Base-by-base conservation (phyloP, 148 eudicot genomes). In the Cornus kousa region DNA sequence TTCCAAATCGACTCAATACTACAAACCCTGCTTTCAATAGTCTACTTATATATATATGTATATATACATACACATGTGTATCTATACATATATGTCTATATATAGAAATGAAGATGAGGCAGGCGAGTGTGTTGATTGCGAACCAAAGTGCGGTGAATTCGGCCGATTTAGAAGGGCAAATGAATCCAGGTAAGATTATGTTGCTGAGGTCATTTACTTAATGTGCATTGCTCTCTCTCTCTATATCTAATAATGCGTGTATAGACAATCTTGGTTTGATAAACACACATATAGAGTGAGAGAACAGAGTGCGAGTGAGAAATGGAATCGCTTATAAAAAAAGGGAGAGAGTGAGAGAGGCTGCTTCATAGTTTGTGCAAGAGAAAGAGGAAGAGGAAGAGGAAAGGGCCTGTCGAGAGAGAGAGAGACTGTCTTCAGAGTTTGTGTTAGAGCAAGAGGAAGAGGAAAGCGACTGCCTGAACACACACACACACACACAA, bases 171-270 rank as follows among this genome's bases (percentile, higher is more conserved):
- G 53, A 62, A 62, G 53, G 53, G 33, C 28, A 74, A 14, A 50
- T 64, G 33, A 60, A 62, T 37, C 69, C 77, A 74, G 69, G 77
- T 74, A 68, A 32, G 70, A 68, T 68, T 14, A 12, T 32, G 70
- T 68, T 68, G 37, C 23, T 68, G 20, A 32, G 40, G 7, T 33
- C 70, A 17, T 57, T 73, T 60, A 20, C 35, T 55, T 20, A 31
- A 53, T 73, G 65, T 12, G 31, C 55, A 23, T 28, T 6, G 32
- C 4, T 13, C 24, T 71, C 57, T 43, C 17, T 71, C 55, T 40
- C 8, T 14, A 6, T 10, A 69, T 35, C 22, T 69, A 19, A 69
- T 22, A 37, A 69, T 9, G 22, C 72, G 22, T 20, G 22, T 35
- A 5, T 2, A 53, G 59, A 53, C 59, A 12, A 12, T 9, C 8